These are phyloP conservation scores for Hevea brasiliensis DNA, from an alignment of 345 rosid species.

Conservation along the genomic window DNA sequence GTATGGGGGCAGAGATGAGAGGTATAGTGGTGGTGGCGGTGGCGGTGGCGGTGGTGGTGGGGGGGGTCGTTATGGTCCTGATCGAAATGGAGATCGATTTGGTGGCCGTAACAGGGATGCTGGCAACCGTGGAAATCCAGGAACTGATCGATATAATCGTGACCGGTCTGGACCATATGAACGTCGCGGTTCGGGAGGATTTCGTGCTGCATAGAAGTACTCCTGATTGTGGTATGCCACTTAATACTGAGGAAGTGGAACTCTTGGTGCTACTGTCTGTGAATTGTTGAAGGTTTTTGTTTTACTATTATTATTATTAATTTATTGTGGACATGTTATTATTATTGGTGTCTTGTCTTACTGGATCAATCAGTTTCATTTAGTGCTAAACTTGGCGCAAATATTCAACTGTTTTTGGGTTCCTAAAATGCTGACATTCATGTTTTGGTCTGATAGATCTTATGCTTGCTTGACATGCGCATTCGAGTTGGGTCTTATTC, in stretches of 20 bases:
- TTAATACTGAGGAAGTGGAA: constrained; percentile 24
- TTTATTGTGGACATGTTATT: constrained; percentile 26
- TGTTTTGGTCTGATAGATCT: constrained; percentile 42
- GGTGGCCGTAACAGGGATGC: constrained; percentile 70
- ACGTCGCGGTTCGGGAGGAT: constrained; percentile 65
- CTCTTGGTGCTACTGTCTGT: constrained; percentile 26
- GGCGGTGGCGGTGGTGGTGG: constrained; percentile 55
- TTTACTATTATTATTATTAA: not conserved
- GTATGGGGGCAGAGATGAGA: constrained; percentile 49
- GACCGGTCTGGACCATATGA: constrained; percentile 85
- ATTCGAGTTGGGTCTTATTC: constrained; percentile 39
- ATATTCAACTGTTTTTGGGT: constrained; percentile 39
- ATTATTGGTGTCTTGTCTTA: constrained; percentile 34
- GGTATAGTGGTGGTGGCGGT: constrained; percentile 45
- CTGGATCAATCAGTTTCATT: constrained; percentile 43
- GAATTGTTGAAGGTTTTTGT: constrained; percentile 28
- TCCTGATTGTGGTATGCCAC: constrained; percentile 27
- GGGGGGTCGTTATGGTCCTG: constrained; percentile 77
- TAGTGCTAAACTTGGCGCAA: constrained; percentile 43
- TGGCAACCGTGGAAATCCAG: constrained; percentile 70
- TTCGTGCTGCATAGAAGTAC: constrained; percentile 40
- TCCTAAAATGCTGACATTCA: constrained; percentile 44
- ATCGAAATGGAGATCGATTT: constrained; percentile 70
- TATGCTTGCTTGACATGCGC: constrained; percentile 51
- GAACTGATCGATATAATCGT: constrained; percentile 70